Evolutionary conservation across 1,139 yeast genomes (phyloP), one percentile per base, ranked within the genome.

Genomic region (Pichia sp.): DNA sequence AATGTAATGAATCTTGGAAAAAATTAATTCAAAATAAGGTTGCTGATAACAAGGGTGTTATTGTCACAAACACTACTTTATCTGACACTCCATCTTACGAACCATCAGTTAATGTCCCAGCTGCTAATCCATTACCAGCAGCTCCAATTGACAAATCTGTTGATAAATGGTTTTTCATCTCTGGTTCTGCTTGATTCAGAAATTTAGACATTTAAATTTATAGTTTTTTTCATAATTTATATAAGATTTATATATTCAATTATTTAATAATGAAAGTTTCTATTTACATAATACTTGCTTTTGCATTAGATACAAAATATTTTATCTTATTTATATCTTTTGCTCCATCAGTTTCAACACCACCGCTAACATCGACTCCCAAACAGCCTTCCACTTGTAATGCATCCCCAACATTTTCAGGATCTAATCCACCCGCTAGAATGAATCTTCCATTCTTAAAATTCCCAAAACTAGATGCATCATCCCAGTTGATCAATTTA

Each of bases 81-180:
- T 52, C 76, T 40, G 67, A 73, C 54, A 71, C 92, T 58, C 66
- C 84, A 44, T 57, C 79, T 46, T 78, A 64, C 71, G 64, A 79
- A 50, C 72, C 73, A 46, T 59, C 73, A 55, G 78, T 77, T 57
- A 75, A 71, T 50, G 67, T 87, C 51, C 94, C 97, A 58, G 75
- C 77, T 54, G 92, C 85, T 60, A 64, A 81, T 62, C 79, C 85
- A 56, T 71, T 74, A 59, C 76, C 89, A 55, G 90, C 94, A 65
- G 97, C 95, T 57, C 95, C 96, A 70, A 87, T 92, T 69, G 98
- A 92, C 76, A 82, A 87, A 72, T 88, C 97, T 50, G 75, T 92
- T 67, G 97, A 92, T 80, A 92, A 92, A 77, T 92, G 98, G 98
- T 92, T 92, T 80, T 92, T 82, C 81, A 92, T 92, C 69, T 87